Evolutionary conservation across 805 yeast genomes (phyloP), one percentile per base, ranked within the genome.

Genomic region (Teunomyces atbi): DNA sequence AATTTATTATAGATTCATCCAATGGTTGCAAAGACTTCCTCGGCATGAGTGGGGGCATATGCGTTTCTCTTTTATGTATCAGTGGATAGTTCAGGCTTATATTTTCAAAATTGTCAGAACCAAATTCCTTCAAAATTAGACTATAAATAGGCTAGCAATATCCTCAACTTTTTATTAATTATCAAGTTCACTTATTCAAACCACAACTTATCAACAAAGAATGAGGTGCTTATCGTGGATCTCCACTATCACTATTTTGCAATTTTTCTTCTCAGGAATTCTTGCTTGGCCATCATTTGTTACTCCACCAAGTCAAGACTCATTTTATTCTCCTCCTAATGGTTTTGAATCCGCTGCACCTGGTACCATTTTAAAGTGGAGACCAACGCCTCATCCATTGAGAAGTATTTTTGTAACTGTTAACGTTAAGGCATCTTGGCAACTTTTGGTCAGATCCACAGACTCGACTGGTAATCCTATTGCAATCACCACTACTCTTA

Each of bases 341-440:
- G 62, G 62, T 0, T 60, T 29, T 42, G 64, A 62, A 40, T 19
- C 47, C 19, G 36, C 37, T 2, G 44, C 47, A 5, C 44, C 52
- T 1, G 71, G 71, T 6, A 53, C 58, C 12, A 57, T 65, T 21
- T 51, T 65, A n/a, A 59, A 48, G 38, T 42, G 23, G 12, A 51
- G 68, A 46, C 36, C 44, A 13, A 39, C 60, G 2, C 65, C 66
- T 3, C 45, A 49, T 32, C 45, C 41, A 4, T 45, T 62, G 13
- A 53, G 58, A 35, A 46, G 56, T 36, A n/a, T 59, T 5, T 42
- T 44, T 18, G 47, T 60, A 23, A 55, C 58, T 2, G 51, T 57
- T 11, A 50, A 57, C 4, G 51, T 62, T 37, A 49, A 60, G 42
- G 34, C 43, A 7, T 16, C 46, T 12, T 45, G 45, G 44, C 68